phyloP scores from a whole-genome alignment of 2,329 filamentous ascomycete genomes.

The Fusarium sp. region DNA sequence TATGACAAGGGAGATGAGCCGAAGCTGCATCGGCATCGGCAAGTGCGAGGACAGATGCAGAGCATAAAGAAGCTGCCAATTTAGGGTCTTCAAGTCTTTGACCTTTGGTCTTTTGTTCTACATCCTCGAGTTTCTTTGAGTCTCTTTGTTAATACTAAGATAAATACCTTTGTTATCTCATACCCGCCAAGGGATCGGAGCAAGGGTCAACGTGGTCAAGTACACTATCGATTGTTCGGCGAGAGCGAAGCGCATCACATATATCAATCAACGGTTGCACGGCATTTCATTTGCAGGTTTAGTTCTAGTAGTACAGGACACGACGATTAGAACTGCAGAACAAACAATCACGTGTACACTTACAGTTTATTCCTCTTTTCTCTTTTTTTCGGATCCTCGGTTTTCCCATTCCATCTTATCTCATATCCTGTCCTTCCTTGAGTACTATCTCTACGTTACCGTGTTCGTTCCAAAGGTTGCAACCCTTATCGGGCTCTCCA shows the following conservation, averaged over 20 bases:
- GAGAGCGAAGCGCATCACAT: constrained; percentile 29
- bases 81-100: background rate
- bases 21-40: constrained; percentile 36
- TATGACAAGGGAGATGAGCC: background rate
- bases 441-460: background rate
- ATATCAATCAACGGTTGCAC: constrained; percentile 17
- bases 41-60: constrained; percentile 22
- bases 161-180: background rate
- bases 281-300: constrained; percentile 7
- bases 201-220: constrained; percentile 26
- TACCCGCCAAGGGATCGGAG: constrained; percentile 16
- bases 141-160: background rate
- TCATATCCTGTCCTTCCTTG: background rate
- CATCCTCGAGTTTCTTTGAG: background rate
- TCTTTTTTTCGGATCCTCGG: constrained; percentile 7
- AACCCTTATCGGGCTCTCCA: constrained; percentile 4
- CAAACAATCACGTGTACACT: constrained; percentile 22
- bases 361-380: background rate
- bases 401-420: background rate
- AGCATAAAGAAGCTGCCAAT: background rate
- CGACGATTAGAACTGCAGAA: constrained; percentile 2
- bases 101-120: constrained; percentile 6
- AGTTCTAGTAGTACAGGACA: background rate
- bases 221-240: constrained; percentile 31
- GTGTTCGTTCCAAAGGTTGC: constrained; percentile 10